These are phyloP conservation scores for Podaxis sp. DNA, from an alignment of 768 basidiomycete genomes.

Conservation along the genomic window DNA sequence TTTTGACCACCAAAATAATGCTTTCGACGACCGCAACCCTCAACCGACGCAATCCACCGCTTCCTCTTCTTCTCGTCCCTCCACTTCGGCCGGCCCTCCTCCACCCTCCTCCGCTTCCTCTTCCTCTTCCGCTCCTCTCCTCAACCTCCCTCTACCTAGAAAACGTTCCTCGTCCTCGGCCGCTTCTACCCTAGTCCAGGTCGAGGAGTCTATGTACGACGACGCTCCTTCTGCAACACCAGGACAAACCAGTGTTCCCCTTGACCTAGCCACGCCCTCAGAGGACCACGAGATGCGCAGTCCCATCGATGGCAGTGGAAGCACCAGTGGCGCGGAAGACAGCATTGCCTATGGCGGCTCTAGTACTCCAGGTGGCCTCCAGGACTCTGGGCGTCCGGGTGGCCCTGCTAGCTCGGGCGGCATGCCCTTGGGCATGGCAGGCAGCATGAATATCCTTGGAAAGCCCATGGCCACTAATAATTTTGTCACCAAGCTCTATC, in stretches of 20 bases:
- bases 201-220: conserved; percentile 42
- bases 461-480: conserved; percentile 76
- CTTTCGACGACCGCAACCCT: conserved; percentile 26
- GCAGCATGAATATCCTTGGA: conserved; percentile 55
- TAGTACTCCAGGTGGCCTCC: conserved; percentile 14
- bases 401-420: conserved; percentile 8
- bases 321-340: conserved; percentile 44
- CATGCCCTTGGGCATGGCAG: conserved; percentile 24
- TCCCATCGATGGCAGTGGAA: conserved; percentile 48
- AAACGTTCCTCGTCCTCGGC: conserved; percentile 66
- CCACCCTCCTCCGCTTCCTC: conserved; percentile 14
- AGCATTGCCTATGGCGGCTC: conserved; percentile 16
- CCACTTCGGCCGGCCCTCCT: conserved; percentile 24
- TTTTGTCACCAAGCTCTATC: conserved; percentile 87
- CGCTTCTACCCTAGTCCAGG: conserved; percentile 35
- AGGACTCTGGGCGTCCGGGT: conserved; percentile 16
- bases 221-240: conserved; percentile 21
- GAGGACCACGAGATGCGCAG: conserved; percentile 60
- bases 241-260: conserved; percentile 35
- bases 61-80: conserved; percentile 20
- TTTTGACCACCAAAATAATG: conserved; percentile 39
- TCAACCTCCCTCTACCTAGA: conserved; percentile 55
- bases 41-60: conserved; percentile 22
- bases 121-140: conserved; percentile 43
- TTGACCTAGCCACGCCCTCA: conserved; percentile 36